A percentile compares a stretch with the other conserved stretches of the same genome.
phyloP scores from a whole-genome alignment of 2,329 filamentous ascomycete species.

The Ophiosphaerella narmari region DNA sequence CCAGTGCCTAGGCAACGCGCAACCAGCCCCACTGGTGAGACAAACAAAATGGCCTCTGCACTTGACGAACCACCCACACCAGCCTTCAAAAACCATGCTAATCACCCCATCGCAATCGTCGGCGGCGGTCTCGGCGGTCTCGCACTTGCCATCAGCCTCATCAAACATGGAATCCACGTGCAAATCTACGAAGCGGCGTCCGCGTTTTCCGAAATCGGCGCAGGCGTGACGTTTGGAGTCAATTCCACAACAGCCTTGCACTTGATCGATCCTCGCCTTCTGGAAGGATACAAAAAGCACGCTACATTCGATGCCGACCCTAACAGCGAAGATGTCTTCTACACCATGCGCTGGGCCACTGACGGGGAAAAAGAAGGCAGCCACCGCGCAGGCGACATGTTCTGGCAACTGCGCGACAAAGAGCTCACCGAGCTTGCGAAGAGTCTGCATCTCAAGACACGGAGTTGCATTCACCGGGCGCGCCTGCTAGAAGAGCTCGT shows the following conservation, averaged over 20 bases:
- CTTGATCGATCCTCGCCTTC: slow-evolving; percentile 24
- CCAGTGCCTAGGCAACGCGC: too few relatives aligned
- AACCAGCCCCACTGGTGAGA: too few relatives aligned
- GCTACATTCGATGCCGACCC: slow-evolving; percentile 28
- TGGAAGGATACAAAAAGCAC: slow-evolving; percentile 30
- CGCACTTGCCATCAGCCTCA: slow-evolving; percentile 32
- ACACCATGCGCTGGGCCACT: slow-evolving; percentile 21
- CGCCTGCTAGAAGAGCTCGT: slow-evolving; percentile 28
- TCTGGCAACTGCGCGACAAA: slow-evolving; percentile 17
- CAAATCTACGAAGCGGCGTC: slow-evolving; percentile 35
- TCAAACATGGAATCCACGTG: slow-evolving; percentile 26
- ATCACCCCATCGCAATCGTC: slow-evolving; percentile 17
- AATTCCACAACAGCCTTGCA: slow-evolving; percentile 30
- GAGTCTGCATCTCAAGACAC: slow-evolving; percentile 12
- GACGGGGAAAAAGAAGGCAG: slow-evolving; percentile 12
- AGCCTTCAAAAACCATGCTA: not conserved
- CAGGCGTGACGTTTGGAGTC: slow-evolving; percentile 33
- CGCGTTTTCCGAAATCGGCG: slow-evolving; percentile 32
- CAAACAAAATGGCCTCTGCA: too few relatives aligned
- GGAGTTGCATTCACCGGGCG: slow-evolving; percentile 31
- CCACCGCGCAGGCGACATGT: slow-evolving; percentile 22
- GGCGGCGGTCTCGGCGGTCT: slow-evolving; percentile 38
- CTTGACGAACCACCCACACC: too few relatives aligned
- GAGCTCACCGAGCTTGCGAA: slow-evolving; percentile 6
- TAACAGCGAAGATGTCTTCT: slow-evolving; percentile 17